A percentile compares a stretch with the other conserved stretches of the same genome.
Evolutionary conservation across 2,329 filamentous ascomycete species (phyloP).

Genomic region (Dactylellina haptotyla): DNA sequence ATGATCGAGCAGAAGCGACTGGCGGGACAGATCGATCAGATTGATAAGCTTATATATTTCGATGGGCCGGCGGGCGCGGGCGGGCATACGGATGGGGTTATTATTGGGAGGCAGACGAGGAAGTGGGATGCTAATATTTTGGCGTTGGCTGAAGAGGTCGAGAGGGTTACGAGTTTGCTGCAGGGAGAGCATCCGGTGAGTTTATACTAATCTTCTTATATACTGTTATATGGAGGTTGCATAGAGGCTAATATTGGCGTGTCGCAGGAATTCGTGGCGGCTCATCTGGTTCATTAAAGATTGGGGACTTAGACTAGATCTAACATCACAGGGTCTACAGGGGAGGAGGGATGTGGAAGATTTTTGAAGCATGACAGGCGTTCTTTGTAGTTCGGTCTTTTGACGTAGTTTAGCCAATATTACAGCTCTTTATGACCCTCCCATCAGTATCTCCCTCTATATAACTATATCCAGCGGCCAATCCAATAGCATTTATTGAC

Average conservation of each 20-base stretch:
- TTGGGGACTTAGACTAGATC: background rate
- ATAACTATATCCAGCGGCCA: no score
- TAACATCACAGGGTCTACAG: background rate
- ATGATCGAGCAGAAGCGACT: slow-evolving; percentile 97
- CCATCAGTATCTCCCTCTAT: no score
- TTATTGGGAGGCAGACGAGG: slow-evolving; percentile 76
- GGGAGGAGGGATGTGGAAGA: background rate
- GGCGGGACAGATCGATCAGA: slow-evolving; percentile 90
- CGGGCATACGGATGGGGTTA: slow-evolving; percentile 72
- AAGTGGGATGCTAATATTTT: slow-evolving; percentile 92
- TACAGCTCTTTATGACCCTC: no score
- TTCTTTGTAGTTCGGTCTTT: slow-evolving; percentile 11
- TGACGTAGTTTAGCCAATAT: background rate
- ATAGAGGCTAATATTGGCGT: slow-evolving; percentile 17
- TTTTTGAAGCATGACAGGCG: slow-evolving; percentile 29
- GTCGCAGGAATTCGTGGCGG: slow-evolving; percentile 68
- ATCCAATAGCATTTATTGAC: no score
- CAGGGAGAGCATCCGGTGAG: slow-evolving; percentile 81
- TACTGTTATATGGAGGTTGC: background rate
- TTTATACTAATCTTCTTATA: slow-evolving; percentile 33
- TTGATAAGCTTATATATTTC: slow-evolving; percentile 87
- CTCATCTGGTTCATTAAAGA: slow-evolving; percentile 63
- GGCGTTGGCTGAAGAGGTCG: slow-evolving; percentile 85
- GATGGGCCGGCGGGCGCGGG: slow-evolving; percentile 76
- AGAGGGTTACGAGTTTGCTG: slow-evolving; percentile 82